Base-by-base conservation (phyloP, 192 early-diverging fungal species). In the Coemansia sp. region DNA sequence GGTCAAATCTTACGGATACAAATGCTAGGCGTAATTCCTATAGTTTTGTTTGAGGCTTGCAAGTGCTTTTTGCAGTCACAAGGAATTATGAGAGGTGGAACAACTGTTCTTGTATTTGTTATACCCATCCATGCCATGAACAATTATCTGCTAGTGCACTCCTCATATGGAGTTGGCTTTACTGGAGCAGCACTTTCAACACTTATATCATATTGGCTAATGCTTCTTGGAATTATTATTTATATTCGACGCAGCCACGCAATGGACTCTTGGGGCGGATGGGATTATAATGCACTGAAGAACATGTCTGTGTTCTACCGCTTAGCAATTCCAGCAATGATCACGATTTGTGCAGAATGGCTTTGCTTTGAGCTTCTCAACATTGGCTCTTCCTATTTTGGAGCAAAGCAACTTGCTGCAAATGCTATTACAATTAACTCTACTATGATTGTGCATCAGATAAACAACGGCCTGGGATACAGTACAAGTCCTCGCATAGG, bases 321-420 rank as follows among this genome's bases (percentile, higher is more conserved):
- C 30, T 77, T 98, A 25, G 94, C 89, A 16, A 56, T 92, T 14
- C 92, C 94, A 0, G 92, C 91, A 0, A 84, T 92, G 7, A 56
- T 91, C 31, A 96, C 94, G 87, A 84, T 88, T 16, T 88, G 89
- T 54, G 81, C 83, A 21, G 92, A 94, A 75, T 93, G 92, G 92
- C 90, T 89, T 86, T 86, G 88, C 14, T 91, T 86, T 64, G 90
- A 92, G 73, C 56, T 82, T 10, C 77, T 89, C 5, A 82, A 89
- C 8, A 62, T 92, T 56, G 78, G 85, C 10, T 88, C 92, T 7
- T 91, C 91, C 28, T 86, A 87, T 55, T 73, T 98, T 21, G 14
- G 93, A 7, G 7, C 41, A 7, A 47, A 47, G 8, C 41, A 47
- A 18, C 93, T 26, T 87, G 92, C 94, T 9, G 89, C 90, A 8